Evolutionary conservation across 129 eudicot species (phyloP), one percentile per base, ranked within the genome.

Genomic region (Deinandra increscens): DNA sequence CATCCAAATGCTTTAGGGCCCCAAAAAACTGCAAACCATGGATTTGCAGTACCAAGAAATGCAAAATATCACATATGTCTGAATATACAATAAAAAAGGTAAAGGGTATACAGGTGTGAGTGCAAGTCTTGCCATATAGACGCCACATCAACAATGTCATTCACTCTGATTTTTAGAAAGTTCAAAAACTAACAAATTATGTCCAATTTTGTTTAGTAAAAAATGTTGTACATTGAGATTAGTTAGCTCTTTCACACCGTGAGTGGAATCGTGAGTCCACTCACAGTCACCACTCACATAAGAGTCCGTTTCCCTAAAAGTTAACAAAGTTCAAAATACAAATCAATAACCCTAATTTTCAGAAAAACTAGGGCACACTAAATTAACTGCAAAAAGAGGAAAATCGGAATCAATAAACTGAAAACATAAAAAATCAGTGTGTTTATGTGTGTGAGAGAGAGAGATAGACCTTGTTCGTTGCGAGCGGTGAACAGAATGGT

Each of bases 401-500:
- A 26, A 34, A 49, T 50, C 19, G 17, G 9, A 33, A 68, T 50
- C 14, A 23, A 70, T 9, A 56, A 70, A 42, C 22, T 19, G 11
- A 54, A 53, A 50, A 4, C 4, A 61, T n/a, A 26, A 61, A 23
- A 18, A 38, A 38, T 4, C n/a, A 12, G 34, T 45, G 7, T 22
- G 61, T 46, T 17, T 41, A 34, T 8, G 14, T 3, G 50, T 43
- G 22, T 34, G 31, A 37, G 12, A 44, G 46, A 64, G 29, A 29
- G 10, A 71, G 8, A 38, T 2, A 67, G 15, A 90, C 97, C 97
- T 85, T 87, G 95, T 15, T 90, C 90, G 68, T 89, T 89, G 22
- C 96, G 87, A 44, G 91, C 96, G 44, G 96, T 84, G 70, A 89
- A 89, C 71, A 89, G 80, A 51, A 89, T 82, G 39, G 90, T 75